phyloP scores from a whole-genome alignment of 371 early-diverging fungal species.

The Mucor sp. region DNA sequence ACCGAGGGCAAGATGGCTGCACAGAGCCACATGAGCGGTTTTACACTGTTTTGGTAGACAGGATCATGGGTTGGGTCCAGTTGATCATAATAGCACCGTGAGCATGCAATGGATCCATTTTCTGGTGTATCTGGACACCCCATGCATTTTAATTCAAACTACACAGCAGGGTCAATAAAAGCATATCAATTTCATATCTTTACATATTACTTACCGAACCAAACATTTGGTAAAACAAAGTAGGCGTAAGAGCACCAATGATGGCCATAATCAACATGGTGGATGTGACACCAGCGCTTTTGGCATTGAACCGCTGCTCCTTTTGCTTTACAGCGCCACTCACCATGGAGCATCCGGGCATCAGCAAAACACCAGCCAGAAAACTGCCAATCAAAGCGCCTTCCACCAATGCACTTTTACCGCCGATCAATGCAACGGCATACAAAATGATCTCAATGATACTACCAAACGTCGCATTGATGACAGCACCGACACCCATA shows the following conservation, averaged over 20 bases:
- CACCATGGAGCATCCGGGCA: constrained; percentile 95
- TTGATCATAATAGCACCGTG: constrained; percentile 66
- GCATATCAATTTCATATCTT: not conserved
- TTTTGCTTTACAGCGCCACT: constrained; percentile 89
- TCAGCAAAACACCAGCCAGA: constrained; percentile 82
- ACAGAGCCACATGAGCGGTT: constrained; percentile 89
- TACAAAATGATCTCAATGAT: constrained; percentile 96
- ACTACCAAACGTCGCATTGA: constrained; percentile 97
- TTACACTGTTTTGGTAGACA: constrained; percentile 79
- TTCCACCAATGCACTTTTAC: constrained; percentile 87
- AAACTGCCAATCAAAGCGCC: constrained; percentile 93
- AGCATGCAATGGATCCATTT: constrained; percentile 48
- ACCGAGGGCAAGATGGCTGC: constrained; percentile 81
- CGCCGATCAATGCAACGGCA: constrained; percentile 84
- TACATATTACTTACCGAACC: constrained; percentile 59
- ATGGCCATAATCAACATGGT: constrained; percentile 94
- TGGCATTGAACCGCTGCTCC: constrained; percentile 93
- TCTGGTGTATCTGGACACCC: constrained; percentile 47
- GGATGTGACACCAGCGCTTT: constrained; percentile 92
- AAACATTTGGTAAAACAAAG: constrained; percentile 91
- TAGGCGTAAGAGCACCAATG: constrained; percentile 93
- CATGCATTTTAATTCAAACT: constrained; percentile 64
- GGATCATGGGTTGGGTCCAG: constrained; percentile 78
- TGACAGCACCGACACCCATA: constrained; percentile 90
- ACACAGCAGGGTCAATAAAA: not conserved